Evolutionary conservation across 1,284 basidiomycete genomes (phyloP).

Genomic region (Ceratobasidium sp.): DNA sequence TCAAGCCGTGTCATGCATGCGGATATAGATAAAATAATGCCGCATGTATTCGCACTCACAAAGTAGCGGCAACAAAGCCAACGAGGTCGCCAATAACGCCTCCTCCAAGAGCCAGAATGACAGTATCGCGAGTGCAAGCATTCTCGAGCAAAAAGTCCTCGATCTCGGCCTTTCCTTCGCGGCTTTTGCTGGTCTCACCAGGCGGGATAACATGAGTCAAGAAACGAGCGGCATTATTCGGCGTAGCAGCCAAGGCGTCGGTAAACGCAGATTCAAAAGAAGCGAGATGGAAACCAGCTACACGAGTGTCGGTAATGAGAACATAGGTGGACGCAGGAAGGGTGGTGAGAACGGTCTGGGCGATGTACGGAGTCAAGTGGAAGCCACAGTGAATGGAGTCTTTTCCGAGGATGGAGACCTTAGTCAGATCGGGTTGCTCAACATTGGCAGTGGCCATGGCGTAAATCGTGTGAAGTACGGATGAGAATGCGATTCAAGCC

Average conservation of each 20-base stretch:
- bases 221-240: constrained; percentile 68
- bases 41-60: constrained; percentile 66
- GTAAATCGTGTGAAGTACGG: constrained; percentile 34
- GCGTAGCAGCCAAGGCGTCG: constrained; percentile 54
- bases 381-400: constrained; percentile 94
- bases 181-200: constrained; percentile 92
- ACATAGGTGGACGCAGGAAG: constrained; percentile 91
- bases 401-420: constrained; percentile 86
- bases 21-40: neutral
- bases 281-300: constrained; percentile 80
- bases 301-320: constrained; percentile 91
- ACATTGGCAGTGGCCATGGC: constrained; percentile 35
- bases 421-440: constrained; percentile 50
- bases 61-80: constrained; percentile 98
- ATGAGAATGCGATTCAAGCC: neutral
- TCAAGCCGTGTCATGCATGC: neutral
- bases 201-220: constrained; percentile 85
- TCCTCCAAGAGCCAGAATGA: constrained; percentile 93
- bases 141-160: constrained; percentile 94
- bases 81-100: constrained; percentile 97
- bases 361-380: constrained; percentile 88
- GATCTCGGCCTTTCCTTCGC: constrained; percentile 91
- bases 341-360: constrained; percentile 75
- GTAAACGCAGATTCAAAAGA: constrained; percentile 76
- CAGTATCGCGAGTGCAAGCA: constrained; percentile 92